Conservation (phyloP, 352 stramenopile species). For the Phytophthora agathidicida region DNA sequence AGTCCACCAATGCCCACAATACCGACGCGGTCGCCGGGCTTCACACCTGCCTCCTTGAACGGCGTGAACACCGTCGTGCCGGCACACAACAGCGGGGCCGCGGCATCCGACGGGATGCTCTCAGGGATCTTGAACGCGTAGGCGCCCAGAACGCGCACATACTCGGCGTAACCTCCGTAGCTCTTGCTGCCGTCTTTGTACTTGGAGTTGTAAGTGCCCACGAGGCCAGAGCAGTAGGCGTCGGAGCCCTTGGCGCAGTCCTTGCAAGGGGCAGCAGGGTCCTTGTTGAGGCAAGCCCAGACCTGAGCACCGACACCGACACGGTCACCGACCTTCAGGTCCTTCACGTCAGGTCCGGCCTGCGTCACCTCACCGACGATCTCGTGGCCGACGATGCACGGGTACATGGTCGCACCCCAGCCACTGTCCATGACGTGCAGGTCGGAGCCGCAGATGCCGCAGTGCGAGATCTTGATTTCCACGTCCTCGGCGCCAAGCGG, state of each 20-base stretch:
- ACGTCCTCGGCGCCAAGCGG: conserved; percentile 53
- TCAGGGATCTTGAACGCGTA: conserved; percentile 85
- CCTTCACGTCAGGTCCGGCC: conserved; percentile 48
- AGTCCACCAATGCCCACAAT: conserved; percentile 88
- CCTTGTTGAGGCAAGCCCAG: no score
- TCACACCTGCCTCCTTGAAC: conserved; percentile 54
- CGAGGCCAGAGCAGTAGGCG: conserved; percentile 55
- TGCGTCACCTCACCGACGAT: conserved; percentile 58
- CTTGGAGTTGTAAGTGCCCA: conserved; percentile 60
- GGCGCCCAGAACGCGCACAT: conserved; percentile 60
- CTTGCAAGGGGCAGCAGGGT: conserved; percentile 53
- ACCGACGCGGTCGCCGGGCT: conserved; percentile 59
- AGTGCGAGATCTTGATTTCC: no score
- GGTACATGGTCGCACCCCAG: conserved; percentile 50
- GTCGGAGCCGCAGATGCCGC: no score
- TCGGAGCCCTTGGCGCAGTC: conserved; percentile 62
- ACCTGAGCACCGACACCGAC: conserved; percentile 84
- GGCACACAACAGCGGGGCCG: conserved; percentile 82
- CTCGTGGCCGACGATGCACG: conserved; percentile 56
- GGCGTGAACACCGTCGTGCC: conserved; percentile 85
- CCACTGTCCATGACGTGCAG: conserved; percentile 57
- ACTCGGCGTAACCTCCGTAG: conserved; percentile 75
- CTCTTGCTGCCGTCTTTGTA: conserved; percentile 47
- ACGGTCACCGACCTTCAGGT: conserved; percentile 72
- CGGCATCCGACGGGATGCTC: conserved; percentile 54